Evolutionary conservation across 1,284 basidiomycete species (phyloP).

Genomic region (Trichosporon coremiiforme): DNA sequence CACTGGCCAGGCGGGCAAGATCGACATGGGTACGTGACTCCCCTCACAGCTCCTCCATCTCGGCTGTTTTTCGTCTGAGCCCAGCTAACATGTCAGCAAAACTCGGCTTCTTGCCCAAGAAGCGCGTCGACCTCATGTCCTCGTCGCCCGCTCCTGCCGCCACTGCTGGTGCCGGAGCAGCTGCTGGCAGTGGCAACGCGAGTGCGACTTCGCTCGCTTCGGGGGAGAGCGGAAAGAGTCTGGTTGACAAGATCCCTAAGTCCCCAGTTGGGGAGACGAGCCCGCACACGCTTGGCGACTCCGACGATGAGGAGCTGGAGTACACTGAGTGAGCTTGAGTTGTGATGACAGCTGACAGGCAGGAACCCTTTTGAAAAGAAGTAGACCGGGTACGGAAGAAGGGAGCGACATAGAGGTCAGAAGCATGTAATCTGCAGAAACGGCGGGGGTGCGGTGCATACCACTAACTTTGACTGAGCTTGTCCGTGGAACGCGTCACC

Average conservation of each 20-base stretch:
- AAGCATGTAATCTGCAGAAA: neutral
- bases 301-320: constrained; percentile 12
- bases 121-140: constrained; percentile 52
- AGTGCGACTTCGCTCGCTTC: constrained; percentile 2
- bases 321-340: neutral
- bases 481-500: no score
- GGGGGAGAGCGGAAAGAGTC: constrained; percentile 24
- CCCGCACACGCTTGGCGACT: constrained; percentile 18
- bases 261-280: constrained; percentile 44
- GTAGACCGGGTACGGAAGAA: neutral
- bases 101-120: constrained; percentile 56
- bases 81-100: constrained; percentile 40
- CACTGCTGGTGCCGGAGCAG: neutral
- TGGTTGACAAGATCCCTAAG: constrained; percentile 48
- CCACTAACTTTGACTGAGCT: no score
- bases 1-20: constrained; percentile 41
- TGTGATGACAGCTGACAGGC: neutral
- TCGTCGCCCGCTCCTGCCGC: constrained; percentile 34
- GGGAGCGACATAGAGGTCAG: neutral
- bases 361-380: constrained; percentile 12
- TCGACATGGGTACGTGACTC: constrained; percentile 51
- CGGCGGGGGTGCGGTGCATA: no score
- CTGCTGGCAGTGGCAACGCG: neutral
- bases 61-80: neutral
- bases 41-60: neutral